phyloP scores from a whole-genome alignment of 2,329 filamentous ascomycete species.

The Clonostachys rhizophaga region DNA sequence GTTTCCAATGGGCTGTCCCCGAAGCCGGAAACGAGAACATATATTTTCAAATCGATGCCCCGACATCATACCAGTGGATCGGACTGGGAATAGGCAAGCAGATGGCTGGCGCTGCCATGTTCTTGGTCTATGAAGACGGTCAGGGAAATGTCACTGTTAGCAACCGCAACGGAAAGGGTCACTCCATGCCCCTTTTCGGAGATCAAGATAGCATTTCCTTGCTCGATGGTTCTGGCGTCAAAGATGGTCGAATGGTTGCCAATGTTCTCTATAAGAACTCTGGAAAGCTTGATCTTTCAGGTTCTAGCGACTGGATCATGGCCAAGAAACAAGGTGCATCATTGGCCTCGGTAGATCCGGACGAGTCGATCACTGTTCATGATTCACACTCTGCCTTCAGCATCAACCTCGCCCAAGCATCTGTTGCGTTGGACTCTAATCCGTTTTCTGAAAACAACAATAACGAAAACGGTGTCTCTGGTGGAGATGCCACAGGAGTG shows the following conservation, averaged over 20 bases:
- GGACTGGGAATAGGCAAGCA: conserved; percentile 49
- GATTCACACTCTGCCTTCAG: conserved; percentile 35
- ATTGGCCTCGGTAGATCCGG: conserved; percentile 33
- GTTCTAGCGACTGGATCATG: conserved; percentile 42
- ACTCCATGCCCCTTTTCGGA: conserved; percentile 42
- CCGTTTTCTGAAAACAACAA: conserved; percentile 34
- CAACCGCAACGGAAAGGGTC: conserved; percentile 41
- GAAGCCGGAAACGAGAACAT: conserved; percentile 44
- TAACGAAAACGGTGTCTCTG: conserved; percentile 6
- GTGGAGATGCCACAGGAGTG: conserved; percentile 2
- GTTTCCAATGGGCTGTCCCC: conserved; percentile 53
- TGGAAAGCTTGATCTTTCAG: conserved; percentile 35
- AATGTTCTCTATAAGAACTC: conserved; percentile 43
- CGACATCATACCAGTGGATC: conserved; percentile 49
- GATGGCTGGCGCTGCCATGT: conserved; percentile 57
- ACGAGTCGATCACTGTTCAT: conserved; percentile 38
- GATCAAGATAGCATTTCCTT: conserved; percentile 40
- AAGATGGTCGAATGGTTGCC: conserved; percentile 47
- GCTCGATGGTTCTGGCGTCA: conserved; percentile 54
- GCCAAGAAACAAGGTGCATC: conserved; percentile 45
- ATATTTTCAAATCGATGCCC: conserved; percentile 56
- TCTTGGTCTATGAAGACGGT: conserved; percentile 57
- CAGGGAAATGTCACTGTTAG: conserved; percentile 57
- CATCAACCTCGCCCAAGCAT: conserved; percentile 43
- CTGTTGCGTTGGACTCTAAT: conserved; percentile 41